These are phyloP conservation scores for Bidens hawaiensis DNA, from an alignment of 140 eudicot species.

Conservation along the genomic window DNA sequence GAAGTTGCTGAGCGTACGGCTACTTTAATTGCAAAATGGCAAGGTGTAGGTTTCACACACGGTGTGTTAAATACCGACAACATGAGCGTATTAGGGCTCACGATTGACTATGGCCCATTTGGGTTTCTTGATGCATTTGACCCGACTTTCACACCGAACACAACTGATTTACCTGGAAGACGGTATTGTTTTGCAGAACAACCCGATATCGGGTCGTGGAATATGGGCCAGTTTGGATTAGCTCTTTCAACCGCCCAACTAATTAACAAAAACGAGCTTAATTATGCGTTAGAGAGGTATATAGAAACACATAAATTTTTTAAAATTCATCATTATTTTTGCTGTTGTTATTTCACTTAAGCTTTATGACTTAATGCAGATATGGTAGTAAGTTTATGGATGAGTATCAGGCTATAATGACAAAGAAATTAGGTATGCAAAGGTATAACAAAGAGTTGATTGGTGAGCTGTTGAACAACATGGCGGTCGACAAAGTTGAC, in stretches of 20 bases:
- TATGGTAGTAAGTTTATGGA: conserved; percentile 91
- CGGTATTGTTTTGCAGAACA: conserved; percentile 78
- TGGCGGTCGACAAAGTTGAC: conserved; percentile 97
- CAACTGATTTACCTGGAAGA: conserved; percentile 79
- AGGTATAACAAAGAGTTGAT: conserved; percentile 75
- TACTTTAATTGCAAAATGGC: conserved; percentile 64
- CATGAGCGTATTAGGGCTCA: conserved; percentile 74
- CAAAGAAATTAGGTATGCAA: conserved; percentile 66
- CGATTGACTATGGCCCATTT: conserved; percentile 81
- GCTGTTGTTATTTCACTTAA: neutral
- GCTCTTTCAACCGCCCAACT: conserved; percentile 67
- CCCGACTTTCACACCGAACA: conserved; percentile 75
- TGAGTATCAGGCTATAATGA: conserved; percentile 85
- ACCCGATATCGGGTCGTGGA: conserved; percentile 80
- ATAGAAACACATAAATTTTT: neutral
- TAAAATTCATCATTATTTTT: neutral
- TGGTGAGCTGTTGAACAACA: conserved; percentile 68
- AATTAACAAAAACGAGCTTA: conserved; percentile 60
- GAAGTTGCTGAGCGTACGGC: conserved; percentile 86
- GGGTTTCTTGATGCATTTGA: conserved; percentile 83
- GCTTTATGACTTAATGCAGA: conserved; percentile 32
- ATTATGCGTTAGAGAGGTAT: conserved; percentile 91
- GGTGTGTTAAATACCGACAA: conserved; percentile 84
- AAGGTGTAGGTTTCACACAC: conserved; percentile 81
- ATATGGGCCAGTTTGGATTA: conserved; percentile 68